Evolutionary conservation across 768 basidiomycete species (phyloP).

Genomic region (Phanerochaete carnosa): DNA sequence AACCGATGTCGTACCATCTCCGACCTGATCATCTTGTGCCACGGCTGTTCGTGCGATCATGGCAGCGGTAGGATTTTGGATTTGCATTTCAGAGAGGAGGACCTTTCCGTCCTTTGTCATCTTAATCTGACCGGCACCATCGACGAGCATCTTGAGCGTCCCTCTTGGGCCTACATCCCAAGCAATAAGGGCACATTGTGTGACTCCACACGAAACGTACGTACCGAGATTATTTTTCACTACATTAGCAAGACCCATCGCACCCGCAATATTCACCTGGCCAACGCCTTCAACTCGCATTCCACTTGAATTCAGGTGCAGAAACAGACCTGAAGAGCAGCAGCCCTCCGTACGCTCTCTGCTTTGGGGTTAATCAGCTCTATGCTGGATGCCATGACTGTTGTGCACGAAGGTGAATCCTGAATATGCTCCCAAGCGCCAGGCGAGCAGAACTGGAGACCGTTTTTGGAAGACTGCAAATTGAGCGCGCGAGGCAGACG

Average conservation of each 20-base stretch:
- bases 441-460: not conserved
- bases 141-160: slow-evolving; percentile 99
- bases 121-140: slow-evolving; percentile 97
- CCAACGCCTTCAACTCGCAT: slow-evolving; percentile 2
- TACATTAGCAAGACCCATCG: slow-evolving; percentile 95
- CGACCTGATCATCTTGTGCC: slow-evolving; percentile 98
- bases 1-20: slow-evolving; percentile 97
- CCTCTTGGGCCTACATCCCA: slow-evolving; percentile 78
- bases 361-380: slow-evolving; percentile 97
- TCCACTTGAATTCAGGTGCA: not conserved
- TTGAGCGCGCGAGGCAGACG: not conserved
- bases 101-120: slow-evolving; percentile 99
- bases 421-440: not conserved
- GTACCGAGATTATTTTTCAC: slow-evolving; percentile 96
- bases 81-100: slow-evolving; percentile 98
- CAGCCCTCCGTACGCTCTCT: slow-evolving; percentile 86
- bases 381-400: slow-evolving; percentile 56
- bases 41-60: slow-evolving; percentile 99
- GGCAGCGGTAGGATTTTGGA: slow-evolving; percentile 97
- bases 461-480: not conserved
- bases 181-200: not conserved
- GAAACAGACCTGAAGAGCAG: slow-evolving; percentile 79
- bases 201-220: slow-evolving; percentile 19
- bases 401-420: slow-evolving; percentile 2
- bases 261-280: slow-evolving; percentile 89